Evolutionary conservation across 768 basidiomycete species (phyloP), one percentile per base, ranked within the genome.

Genomic region (Boletus speciosus): DNA sequence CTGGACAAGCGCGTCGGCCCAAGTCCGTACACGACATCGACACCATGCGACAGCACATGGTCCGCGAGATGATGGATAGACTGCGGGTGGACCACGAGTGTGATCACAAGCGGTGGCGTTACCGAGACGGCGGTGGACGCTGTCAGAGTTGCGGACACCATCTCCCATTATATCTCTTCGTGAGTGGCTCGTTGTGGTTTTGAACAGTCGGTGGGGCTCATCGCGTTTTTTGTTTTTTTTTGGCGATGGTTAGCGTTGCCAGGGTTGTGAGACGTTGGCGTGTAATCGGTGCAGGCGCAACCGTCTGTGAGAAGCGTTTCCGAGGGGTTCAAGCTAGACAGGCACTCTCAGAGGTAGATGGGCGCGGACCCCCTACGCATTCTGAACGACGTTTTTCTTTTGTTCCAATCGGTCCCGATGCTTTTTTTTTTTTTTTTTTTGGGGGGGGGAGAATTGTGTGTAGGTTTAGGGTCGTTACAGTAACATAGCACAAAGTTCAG

Each of bases 81-180:
- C 68, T 87, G 38, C 67, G 81, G 9, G 66, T 71, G 6, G 76
- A 81, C 54, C 86, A 87, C 61, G 75, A 82, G 3, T 88, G 86
- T 52, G 16, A 55, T 11, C 70, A 75, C 4, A 68, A 67, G 43
- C 46, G n/a, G 0, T 85, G 84, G 82, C 66, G 59, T 25, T 74
- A 75, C 37, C 69, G 74, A 0, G 1, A 63, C 2, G 81, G 81
- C 0, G 74, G 72, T 0, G 79, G 76, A 5, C 46, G 27, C 10
- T 85, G 83, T 48, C 76, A 82, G 48, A 72, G 64, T 51, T 84
- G 83, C 55, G 62, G 68, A 14, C 52, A 65, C 44, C 49, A 68
- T 47, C 61, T 85, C 9, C 74, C 68, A 0, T 14, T 65, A 1
- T 85, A 73, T 66, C 66, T 86, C 39, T 67, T 79, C 61, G 85